Percentiles rank a stretch among this genome's conserved stretches.
phyloP scores from a whole-genome alignment of 2,329 filamentous ascomycete species.

The Colletotrichum horii region DNA sequence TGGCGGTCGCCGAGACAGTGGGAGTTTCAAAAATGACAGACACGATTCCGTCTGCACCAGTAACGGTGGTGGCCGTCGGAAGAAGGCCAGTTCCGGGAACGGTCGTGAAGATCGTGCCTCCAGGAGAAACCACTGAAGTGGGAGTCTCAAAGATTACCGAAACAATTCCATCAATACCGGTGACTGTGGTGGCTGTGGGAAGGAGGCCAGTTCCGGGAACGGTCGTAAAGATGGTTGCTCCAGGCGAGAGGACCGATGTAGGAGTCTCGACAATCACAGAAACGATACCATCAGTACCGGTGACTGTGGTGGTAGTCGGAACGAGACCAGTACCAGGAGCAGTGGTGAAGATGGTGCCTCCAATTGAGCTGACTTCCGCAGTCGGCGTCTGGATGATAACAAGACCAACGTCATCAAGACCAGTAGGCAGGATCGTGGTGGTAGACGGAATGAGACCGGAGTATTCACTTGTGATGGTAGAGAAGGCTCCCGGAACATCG shows the following conservation, averaged over 20 bases:
- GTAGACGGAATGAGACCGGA: constrained; percentile 1
- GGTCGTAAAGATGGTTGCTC: background rate
- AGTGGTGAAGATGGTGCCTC: background rate
- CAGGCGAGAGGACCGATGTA: background rate
- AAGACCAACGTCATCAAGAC: background rate
- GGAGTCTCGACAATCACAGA: background rate
- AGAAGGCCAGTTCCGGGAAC: background rate
- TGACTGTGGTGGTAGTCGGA: background rate
- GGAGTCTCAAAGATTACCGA: too few species aligned
- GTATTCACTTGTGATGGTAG: constrained; percentile 5
- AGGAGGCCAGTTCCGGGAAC: background rate
- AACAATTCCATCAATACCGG: background rate
- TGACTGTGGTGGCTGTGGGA: background rate
- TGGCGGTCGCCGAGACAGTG: background rate
- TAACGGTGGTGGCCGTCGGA: background rate
- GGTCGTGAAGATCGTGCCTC: background rate
- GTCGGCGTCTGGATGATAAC: background rate
- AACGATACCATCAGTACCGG: background rate
- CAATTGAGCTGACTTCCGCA: background rate
- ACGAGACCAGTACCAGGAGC: background rate
- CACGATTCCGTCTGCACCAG: background rate
- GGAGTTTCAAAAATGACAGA: background rate
- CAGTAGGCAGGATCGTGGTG: background rate
- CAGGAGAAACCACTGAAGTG: background rate
- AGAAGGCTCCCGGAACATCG: background rate